These are phyloP conservation scores for Ophiognomonia clavigignenti-juglandacearum DNA, from an alignment of 2,329 filamentous ascomycete species.

Conservation along the genomic window DNA sequence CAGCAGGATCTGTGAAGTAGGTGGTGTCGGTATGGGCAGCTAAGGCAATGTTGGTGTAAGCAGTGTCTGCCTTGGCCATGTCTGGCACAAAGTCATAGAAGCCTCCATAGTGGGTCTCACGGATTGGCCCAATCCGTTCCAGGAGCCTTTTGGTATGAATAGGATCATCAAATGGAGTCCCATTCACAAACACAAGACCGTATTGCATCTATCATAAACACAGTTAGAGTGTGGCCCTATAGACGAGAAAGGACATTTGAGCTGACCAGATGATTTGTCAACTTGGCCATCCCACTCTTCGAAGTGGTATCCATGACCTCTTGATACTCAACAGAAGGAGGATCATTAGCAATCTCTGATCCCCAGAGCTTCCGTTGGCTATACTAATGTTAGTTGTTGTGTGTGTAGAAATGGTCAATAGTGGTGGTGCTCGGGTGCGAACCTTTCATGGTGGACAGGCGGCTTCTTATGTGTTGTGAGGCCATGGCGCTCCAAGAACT, in stretches of 20 bases:
- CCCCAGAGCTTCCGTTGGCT: slow-evolving; percentile 23
- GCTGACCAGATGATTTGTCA: slow-evolving; percentile 62
- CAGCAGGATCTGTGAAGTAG: slow-evolving; percentile 89
- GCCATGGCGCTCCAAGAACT: slow-evolving; percentile 52
- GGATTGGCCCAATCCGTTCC: slow-evolving; percentile 78
- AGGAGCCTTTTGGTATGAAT: slow-evolving; percentile 70
- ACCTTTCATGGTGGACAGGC: too few relatives aligned
- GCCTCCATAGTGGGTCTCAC: slow-evolving; percentile 84
- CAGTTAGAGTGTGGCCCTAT: not conserved
- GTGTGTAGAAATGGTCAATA: too few relatives aligned
- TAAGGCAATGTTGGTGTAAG: slow-evolving; percentile 82
- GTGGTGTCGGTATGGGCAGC: slow-evolving; percentile 90
- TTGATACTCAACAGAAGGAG: slow-evolving; percentile 57
- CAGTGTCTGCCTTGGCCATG: slow-evolving; percentile 81
- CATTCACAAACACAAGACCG: slow-evolving; percentile 75
- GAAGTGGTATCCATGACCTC: slow-evolving; percentile 50
- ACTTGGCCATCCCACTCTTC: slow-evolving; percentile 50
- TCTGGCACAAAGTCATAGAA: slow-evolving; percentile 83
- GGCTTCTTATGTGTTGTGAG: too few relatives aligned
- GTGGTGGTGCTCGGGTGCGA: too few relatives aligned
- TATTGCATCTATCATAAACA: slow-evolving; percentile 46
- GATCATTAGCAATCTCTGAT: slow-evolving; percentile 31
- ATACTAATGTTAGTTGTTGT: too few relatives aligned
- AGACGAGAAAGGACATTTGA: not conserved
- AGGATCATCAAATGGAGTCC: slow-evolving; percentile 60